Base-by-base conservation (phyloP, 2,329 filamentous ascomycete species). In the Ceratocystis colombiana region DNA sequence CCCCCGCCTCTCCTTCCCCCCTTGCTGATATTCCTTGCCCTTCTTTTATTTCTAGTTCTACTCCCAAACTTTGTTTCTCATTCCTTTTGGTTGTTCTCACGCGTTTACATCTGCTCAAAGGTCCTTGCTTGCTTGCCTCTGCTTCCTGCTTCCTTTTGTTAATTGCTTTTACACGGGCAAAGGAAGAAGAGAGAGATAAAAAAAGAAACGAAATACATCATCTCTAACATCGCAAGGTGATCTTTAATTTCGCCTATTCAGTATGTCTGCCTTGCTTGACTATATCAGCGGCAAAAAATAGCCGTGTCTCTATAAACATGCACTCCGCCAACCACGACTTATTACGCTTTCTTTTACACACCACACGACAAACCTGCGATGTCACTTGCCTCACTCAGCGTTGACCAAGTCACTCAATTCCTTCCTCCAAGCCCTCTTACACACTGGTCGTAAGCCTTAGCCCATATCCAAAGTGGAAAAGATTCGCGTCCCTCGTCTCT, bases 181-280 rank as follows among this genome's bases (percentile, higher is more conserved):
- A 15, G 12, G 12, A 22, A 15, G 25, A 28, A 28, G 20, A 15
- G 50, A 28, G 25, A 55, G 50, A 55, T 15, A 30, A 25, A 25
- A 15, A 55, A 55, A 25, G 25, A 55, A 55, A 55, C 22, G 5
- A 55, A 25, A 55, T 20, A 55, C 50, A 15, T 25, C 50, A 55
- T 55, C 50, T 55, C 50, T 55, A 28, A 28, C 50, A 25, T 55
- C 20, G 10, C 50, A 25, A 25, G 50, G 20, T 55, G 20, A 55
- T 55, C 50, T 55, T 25, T 55, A 55, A 55, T 55, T 25, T 55
- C 50, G 50, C 50, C 50, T 55, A 55, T 55, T 22, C 37, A 41
- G 10, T 12, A 5, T 41, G 37, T 41, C 50, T 55, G 50, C 25
- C 50, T 55, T 15, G 20, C 50, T 55, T 55, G 50, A 25, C 50